Percentiles rank a stretch among this genome's conserved stretches.
Evolutionary conservation across 1,139 yeast genomes (phyloP).

Genomic region (Saccharomyces uvarum): DNA sequence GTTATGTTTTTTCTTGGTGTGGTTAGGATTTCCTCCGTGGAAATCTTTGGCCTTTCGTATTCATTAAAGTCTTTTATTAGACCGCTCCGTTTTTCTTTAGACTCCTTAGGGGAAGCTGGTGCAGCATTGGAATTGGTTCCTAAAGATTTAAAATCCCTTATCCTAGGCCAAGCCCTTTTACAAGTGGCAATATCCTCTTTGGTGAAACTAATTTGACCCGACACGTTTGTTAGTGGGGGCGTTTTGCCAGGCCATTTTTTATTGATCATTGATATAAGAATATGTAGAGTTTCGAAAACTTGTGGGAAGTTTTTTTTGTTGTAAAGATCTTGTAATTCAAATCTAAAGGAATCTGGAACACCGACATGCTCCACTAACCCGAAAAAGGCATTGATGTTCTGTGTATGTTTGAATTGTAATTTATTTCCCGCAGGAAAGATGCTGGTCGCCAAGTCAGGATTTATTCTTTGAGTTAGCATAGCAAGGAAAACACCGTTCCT

Average conservation of each 20-base stretch:
- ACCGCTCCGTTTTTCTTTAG: conserved; percentile 8
- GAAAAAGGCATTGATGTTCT: conserved; percentile 82
- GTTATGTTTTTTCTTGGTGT: conserved; percentile 5
- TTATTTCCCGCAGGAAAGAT: conserved; percentile 48
- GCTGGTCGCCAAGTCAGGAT: conserved; percentile 54
- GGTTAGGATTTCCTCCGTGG: neutral
- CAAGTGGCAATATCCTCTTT: conserved; percentile 64
- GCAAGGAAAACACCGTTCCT: conserved; percentile 85
- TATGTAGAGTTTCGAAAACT: conserved; percentile 89
- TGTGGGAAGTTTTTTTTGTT: conserved; percentile 90
- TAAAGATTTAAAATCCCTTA: conserved; percentile 52
- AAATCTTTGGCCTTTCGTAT: conserved; percentile 3
- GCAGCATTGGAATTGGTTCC: conserved; percentile 15
- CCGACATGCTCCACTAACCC: conserved; percentile 60
- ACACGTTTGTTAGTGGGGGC: conserved; percentile 57
- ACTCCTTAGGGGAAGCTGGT: conserved; percentile 5
- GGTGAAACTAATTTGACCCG: conserved; percentile 54
- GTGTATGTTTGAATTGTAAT: conserved; percentile 83
- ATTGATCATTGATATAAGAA: conserved; percentile 61
- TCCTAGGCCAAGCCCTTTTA: conserved; percentile 44
- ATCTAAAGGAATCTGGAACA: conserved; percentile 79
- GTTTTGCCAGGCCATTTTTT: conserved; percentile 39
- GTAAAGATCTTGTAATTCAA: conserved; percentile 86
- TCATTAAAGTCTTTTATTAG: conserved; percentile 22
- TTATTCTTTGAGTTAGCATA: conserved; percentile 61